These are phyloP conservation scores for Avena insularis DNA, from an alignment of 176 grass and related monocot species.

Conservation along the genomic window DNA sequence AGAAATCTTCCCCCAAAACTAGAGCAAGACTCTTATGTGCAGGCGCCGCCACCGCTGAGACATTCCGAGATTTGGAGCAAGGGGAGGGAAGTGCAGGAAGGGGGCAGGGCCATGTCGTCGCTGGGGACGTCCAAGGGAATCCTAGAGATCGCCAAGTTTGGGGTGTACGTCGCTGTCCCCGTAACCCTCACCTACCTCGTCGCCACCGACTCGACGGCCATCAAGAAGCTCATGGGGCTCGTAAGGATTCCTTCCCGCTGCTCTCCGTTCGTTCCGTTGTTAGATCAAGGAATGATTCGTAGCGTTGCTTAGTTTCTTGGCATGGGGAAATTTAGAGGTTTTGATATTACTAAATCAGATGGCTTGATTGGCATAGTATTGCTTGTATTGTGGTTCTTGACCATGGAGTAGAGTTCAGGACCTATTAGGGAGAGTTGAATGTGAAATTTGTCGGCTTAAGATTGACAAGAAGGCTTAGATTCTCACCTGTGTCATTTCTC, in stretches of 20 bases:
- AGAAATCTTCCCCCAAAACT: not conserved
- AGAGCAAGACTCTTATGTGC: not conserved
- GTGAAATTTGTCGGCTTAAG: conserved; percentile 21
- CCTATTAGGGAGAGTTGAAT: conserved; percentile 11
- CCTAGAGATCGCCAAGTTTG: conserved; percentile 94
- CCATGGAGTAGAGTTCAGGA: not conserved
- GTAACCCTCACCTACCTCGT: conserved; percentile 84
- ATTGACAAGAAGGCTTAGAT: not conserved
- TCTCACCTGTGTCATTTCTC: not conserved
- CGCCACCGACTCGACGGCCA: conserved; percentile 77
- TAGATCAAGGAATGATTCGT: not conserved
- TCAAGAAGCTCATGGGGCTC: conserved; percentile 94
- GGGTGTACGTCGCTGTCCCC: conserved; percentile 77
- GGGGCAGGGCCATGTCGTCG: conserved; percentile 63
- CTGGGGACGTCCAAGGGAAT: conserved; percentile 75
- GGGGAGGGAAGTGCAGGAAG: conserved; percentile 2
- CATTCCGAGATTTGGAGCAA: not conserved
- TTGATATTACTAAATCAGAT: conserved; percentile 12
- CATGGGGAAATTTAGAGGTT: not conserved
- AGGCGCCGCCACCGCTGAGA: conserved; percentile 2
- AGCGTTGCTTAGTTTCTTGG: not conserved
- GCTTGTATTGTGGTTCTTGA: conserved; percentile 13
- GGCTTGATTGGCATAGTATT: not conserved
- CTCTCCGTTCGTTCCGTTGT: not conserved
- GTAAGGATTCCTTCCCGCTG: conserved; percentile 34